A percentile compares a stretch with the other conserved stretches of the same genome.
These are phyloP conservation scores for Alectoria sarmentosa DNA, from an alignment of 495 filamentous ascomycete genomes.

Conservation along the genomic window DNA sequence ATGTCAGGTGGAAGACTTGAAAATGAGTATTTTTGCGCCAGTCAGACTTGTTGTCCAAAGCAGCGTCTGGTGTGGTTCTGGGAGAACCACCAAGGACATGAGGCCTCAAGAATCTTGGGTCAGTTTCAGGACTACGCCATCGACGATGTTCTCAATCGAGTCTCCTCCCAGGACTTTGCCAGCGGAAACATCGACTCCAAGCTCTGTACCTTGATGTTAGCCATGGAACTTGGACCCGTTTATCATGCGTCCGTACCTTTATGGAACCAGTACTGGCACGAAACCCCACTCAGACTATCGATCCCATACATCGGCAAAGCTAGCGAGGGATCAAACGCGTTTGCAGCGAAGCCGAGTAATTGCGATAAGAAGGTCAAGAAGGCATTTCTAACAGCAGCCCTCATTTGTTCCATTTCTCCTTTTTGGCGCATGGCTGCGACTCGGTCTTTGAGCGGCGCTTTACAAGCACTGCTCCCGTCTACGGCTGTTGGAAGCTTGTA, in stretches of 20 bases:
- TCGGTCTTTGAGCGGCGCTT: background rate
- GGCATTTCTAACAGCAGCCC: background rate
- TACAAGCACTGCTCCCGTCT: background rate
- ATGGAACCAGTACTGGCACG: conserved; percentile 16
- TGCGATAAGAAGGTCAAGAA: conserved; percentile 12
- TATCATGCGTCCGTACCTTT: conserved; percentile 5
- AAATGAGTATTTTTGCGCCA: background rate
- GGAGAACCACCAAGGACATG: background rate
- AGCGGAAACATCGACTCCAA: conserved; percentile 7
- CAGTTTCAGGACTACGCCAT: background rate
- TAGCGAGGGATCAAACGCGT: background rate
- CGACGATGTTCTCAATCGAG: background rate
- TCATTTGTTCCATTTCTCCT: background rate
- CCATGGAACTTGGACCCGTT: background rate
- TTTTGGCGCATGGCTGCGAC: background rate
- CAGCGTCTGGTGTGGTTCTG: background rate
- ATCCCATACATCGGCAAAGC: conserved; percentile 14
- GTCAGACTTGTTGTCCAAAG: background rate
- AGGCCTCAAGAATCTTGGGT: background rate
- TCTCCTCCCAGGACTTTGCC: background rate
- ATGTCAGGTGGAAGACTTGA: background rate
- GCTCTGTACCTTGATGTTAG: background rate
- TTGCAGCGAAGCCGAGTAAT: conserved; percentile 7
- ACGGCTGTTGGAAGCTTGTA: background rate
- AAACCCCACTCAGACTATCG: conserved; percentile 17